phyloP scores from a whole-genome alignment of 1,284 basidiomycete genomes.

The Amylostereum chailletii region DNA sequence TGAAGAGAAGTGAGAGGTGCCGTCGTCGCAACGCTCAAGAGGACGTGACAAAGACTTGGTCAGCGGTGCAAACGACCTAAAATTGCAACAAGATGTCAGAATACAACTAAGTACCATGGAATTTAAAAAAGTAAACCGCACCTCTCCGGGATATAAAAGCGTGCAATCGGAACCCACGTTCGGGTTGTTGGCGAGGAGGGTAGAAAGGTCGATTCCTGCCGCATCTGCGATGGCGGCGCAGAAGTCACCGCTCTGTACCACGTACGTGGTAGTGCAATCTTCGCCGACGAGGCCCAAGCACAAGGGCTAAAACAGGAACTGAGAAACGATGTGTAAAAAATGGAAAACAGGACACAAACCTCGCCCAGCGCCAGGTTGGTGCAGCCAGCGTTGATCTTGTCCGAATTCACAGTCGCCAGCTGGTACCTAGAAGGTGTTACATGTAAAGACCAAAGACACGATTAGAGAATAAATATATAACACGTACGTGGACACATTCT shows the following conservation, averaged over 20 bases:
- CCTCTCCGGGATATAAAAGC: conserved; percentile 39
- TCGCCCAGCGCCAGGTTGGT: conserved; percentile 40
- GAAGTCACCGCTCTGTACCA: conserved; percentile 33
- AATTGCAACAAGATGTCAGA: too few species aligned
- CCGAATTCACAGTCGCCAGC: conserved; percentile 44
- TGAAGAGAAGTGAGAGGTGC: too few species aligned
- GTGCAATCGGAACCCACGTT: conserved; percentile 36
- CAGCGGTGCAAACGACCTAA: too few species aligned
- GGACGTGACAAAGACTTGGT: too few species aligned
- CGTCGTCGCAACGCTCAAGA: too few species aligned
- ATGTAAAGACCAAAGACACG: not conserved
- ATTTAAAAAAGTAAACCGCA: conserved; percentile 7
- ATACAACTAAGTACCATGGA: too few species aligned
- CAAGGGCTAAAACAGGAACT: conserved; percentile 11
- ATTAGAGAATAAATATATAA: conserved; percentile 1
- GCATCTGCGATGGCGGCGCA: conserved; percentile 28
- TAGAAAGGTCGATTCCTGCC: conserved; percentile 27
- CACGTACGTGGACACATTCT: conserved; percentile 47
- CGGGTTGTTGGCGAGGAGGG: conserved; percentile 43
- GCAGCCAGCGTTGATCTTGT: conserved; percentile 40
- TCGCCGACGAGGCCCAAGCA: conserved; percentile 35
- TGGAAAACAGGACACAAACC: conserved; percentile 4
- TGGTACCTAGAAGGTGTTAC: conserved; percentile 37
- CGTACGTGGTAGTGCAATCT: conserved; percentile 21
- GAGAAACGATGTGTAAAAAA: not conserved